Evolutionary conservation across 139 green algal species (phyloP), one percentile per base, ranked within the genome.

Genomic region (Pleodorina starrii): DNA sequence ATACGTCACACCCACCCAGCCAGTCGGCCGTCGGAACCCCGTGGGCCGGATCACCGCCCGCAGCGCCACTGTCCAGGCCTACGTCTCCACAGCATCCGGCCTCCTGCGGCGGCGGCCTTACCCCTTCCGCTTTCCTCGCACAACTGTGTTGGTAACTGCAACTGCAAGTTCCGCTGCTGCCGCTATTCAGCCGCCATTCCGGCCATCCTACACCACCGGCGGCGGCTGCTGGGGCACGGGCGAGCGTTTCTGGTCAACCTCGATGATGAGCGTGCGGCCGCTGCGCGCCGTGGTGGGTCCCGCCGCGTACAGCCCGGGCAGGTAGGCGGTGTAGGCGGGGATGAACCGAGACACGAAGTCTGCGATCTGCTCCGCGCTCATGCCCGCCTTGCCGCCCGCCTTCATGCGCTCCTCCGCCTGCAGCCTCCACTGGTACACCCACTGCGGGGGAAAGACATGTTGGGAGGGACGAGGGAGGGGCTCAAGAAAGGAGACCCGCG

Each of bases 341-440:
- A 99, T 98, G 94, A 97, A 99, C 44, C 97, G 91, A 50, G 95
- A 92, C 63, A 99, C 97, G 95, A 99, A 99, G 84, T 97, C 96
- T 12, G 90, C 92, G 21, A 98, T 93, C 93, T 97, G 93, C 59
- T 96, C 97, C 71, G 99, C 96, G 1, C 88, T 98, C 97, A 99
- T 99, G 69, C 97, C 97, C 0, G 93, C 32, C 81, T 97, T 97
- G 84, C 98, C 97, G 0, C 72, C 88, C 38, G 92, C 95, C 12
- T 94, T 94, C 96, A 99, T 98, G 40, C 66, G 78, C 83, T 97
- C 93, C 95, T 99, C 98, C 21, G 98, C 98, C 91, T 99, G 94
- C 88, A 97, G 91, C 68, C 93, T 87, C 94, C 94, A 96, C 80
- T 92, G 89, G 90, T 90, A 95, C 51, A 96, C 93, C 90, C 92